phyloP scores from a whole-genome alignment of 2,329 filamentous ascomycete genomes.

The Aspergillus ochraceus region DNA sequence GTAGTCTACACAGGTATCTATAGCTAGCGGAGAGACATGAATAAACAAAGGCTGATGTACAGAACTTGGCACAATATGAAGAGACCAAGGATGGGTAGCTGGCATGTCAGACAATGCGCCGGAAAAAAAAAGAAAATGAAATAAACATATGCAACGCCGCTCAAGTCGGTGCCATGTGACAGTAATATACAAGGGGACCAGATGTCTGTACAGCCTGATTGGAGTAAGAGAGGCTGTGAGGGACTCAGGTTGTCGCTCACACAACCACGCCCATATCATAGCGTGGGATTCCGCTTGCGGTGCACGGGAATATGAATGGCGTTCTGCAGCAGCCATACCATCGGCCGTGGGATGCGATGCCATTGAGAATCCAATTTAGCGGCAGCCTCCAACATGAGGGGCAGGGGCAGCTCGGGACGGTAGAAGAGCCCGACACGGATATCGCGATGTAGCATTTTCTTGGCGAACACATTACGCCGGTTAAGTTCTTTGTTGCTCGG shows the following conservation, averaged over 20 bases:
- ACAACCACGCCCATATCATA: neutral
- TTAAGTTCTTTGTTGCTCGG: constrained; percentile 21
- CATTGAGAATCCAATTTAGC: constrained; percentile 33
- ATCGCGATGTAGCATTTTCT: constrained; percentile 30
- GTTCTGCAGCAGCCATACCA: constrained; percentile 33
- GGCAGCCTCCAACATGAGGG: constrained; percentile 38
- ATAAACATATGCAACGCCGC: neutral
- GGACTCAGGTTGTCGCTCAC: neutral
- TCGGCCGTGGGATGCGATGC: constrained; percentile 24
- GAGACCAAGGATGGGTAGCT: neutral
- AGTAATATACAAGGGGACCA: neutral
- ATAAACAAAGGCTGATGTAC: constrained; percentile 12
- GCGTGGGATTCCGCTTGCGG: neutral
- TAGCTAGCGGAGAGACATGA: neutral
- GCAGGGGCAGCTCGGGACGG: constrained; percentile 23
- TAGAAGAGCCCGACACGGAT: constrained; percentile 24
- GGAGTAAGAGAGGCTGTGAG: too few relatives aligned
- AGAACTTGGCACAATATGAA: neutral
- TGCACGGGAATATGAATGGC: constrained; percentile 33
- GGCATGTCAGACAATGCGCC: neutral
- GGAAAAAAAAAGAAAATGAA: neutral
- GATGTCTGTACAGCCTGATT: too few relatives aligned
- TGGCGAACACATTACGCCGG: constrained; percentile 26
- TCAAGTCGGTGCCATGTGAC: neutral
- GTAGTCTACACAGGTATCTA: neutral